phyloP scores from a whole-genome alignment of 129 eudicot species.

The Pseudognaphalium luteoalbum region DNA sequence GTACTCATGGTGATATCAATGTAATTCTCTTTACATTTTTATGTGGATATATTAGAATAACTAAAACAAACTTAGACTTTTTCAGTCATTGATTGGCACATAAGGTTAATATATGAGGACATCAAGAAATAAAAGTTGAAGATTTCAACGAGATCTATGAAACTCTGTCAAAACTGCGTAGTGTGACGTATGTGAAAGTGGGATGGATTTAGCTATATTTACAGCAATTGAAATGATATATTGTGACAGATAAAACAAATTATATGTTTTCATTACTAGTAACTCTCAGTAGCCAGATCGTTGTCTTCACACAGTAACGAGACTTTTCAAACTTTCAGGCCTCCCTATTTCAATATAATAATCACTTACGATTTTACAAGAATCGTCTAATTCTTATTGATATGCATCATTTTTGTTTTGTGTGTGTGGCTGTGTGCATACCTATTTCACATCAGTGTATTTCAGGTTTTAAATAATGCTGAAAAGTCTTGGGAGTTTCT shows the following conservation, averaged over 20 bases:
- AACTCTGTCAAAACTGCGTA: background rate
- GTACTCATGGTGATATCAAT: background rate
- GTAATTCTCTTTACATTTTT: background rate
- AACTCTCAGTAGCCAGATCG: background rate
- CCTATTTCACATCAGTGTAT: background rate
- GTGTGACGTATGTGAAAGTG: background rate
- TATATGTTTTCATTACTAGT: background rate
- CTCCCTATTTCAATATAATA: background rate
- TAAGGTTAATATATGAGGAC: background rate
- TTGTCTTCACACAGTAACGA: background rate
- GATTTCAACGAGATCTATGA: background rate
- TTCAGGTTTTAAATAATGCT: background rate
- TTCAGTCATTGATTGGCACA: background rate
- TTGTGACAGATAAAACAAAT: background rate
- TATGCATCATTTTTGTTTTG: background rate
- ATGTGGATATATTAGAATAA: background rate
- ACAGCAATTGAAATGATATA: background rate
- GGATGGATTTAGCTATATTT: background rate
- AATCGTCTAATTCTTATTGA: background rate
- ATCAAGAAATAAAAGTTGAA: background rate
- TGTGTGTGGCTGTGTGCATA: background rate
- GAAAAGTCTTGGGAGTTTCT: background rate
- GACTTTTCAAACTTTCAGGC: background rate
- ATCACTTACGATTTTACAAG: no score
- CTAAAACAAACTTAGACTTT: background rate